Evolutionary conservation across 164 flowering plant genomes (phyloP).

Genomic region (Protea cynaroides): DNA sequence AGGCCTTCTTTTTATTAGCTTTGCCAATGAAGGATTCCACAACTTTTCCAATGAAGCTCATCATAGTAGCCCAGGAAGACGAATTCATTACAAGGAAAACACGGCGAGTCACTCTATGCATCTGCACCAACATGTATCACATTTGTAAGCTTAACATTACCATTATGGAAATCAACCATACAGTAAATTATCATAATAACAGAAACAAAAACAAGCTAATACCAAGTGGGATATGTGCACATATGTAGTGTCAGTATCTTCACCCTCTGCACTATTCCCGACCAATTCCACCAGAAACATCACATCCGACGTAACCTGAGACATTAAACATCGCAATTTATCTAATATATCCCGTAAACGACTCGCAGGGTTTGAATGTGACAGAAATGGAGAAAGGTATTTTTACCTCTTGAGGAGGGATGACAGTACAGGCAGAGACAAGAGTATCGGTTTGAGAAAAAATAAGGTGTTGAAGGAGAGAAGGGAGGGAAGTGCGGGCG

Average conservation of each 20-base stretch:
- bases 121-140: constrained; percentile 29
- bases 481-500: constrained; percentile 23
- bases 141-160: background rate
- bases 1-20: constrained; percentile 11
- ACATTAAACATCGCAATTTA: background rate
- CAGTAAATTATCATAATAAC: too few species aligned
- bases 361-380: background rate
- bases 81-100: constrained; percentile 43
- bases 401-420: constrained; percentile 70
- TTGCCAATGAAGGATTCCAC: constrained; percentile 28
- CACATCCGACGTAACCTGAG: constrained; percentile 63
- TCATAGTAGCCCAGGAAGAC: constrained; percentile 42
- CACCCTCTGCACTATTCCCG: constrained; percentile 13
- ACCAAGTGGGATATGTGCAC: constrained; percentile 39
- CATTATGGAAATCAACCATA: background rate
- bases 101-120: constrained; percentile 35
- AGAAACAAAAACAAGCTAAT: background rate
- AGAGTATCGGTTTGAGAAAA: constrained; percentile 50
- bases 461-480: constrained; percentile 46
- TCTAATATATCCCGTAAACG: background rate
- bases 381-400: background rate
- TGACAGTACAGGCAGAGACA: constrained; percentile 45
- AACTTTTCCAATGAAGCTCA: constrained; percentile 40
- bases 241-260: constrained; percentile 17
- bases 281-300: constrained; percentile 55